Percentiles rank a stretch among this genome's conserved stretches.
Evolutionary conservation across 371 early-diverging fungal genomes (phyloP).

Genomic region (Blakeslea trispora): DNA sequence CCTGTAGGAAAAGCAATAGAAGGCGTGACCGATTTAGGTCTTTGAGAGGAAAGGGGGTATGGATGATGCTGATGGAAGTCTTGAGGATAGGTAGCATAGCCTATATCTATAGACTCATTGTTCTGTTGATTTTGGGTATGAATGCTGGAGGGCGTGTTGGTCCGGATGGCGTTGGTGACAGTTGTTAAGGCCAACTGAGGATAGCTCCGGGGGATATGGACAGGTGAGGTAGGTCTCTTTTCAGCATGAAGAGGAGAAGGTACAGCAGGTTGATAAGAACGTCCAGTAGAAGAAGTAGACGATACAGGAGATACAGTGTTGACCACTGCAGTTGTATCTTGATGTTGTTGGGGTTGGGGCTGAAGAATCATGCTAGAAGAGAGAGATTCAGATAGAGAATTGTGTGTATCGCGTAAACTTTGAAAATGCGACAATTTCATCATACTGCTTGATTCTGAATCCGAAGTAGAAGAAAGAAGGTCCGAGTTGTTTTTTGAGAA

Average conservation of each 20-base stretch:
- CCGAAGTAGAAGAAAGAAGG: constrained; percentile 13
- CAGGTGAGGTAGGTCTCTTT: constrained; percentile 22
- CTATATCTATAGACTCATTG: constrained; percentile 6
- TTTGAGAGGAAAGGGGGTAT: too few relatives aligned
- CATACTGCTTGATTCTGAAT: constrained; percentile 6
- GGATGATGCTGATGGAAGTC: constrained; percentile 20
- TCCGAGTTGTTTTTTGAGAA: constrained; percentile 28
- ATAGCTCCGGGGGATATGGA: constrained; percentile 28
- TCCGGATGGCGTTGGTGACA: constrained; percentile 4
- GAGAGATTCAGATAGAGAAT: constrained; percentile 28
- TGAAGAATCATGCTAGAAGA: constrained; percentile 21
- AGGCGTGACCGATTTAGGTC: constrained; percentile 1
- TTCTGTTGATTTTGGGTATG: constrained; percentile 2
- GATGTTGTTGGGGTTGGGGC: not conserved
- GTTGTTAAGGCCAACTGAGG: constrained; percentile 18
- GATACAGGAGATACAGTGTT: constrained; percentile 18
- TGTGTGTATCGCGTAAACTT: constrained; percentile 36
- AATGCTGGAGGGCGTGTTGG: constrained; percentile 4
- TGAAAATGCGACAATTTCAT: constrained; percentile 38
- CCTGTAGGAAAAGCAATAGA: not conserved
- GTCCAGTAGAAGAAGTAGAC: constrained; percentile 29
- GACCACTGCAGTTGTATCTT: not conserved
- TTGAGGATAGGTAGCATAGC: constrained; percentile 31
- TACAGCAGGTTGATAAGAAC: constrained; percentile 28
- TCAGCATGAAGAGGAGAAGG: constrained; percentile 28